Base-by-base conservation (phyloP, 441 rosid genomes). In the Adansonia grandidieri region DNA sequence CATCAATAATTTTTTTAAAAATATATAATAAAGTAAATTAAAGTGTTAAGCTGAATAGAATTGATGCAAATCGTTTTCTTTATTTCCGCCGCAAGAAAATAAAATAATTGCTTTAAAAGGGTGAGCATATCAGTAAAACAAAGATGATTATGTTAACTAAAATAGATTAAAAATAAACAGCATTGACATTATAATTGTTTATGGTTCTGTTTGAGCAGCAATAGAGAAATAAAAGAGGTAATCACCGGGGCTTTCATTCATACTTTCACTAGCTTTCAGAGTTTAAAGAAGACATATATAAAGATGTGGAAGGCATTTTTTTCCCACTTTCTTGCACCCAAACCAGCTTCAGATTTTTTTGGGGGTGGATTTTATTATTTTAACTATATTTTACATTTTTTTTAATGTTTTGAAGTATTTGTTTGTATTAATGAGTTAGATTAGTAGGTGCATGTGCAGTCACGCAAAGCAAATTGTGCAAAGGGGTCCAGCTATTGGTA, bases 11-110 rank as follows among this genome's bases (percentile, higher is more conserved):
- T 37, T 37, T 4, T 4, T 4, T 0, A 37, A 37, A 37, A 37
- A 37, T 0, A 5, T 4, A 37, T 37, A 5, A 37, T 37, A 37
- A 37, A 4, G 6, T 4, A 37, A 37, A 37, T 37, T 37, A 37
- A 37, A 37, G 42, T 37, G 42, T 37, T 37, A 37, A 37, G 42
- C 6, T 37, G 42, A 6, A 37, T 37, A 51, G 78, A 67, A 74
- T 24, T 73, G 74, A 84, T 81, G 82, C 87, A 65, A 60, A 77
- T 22, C 54, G 15, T 24, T 11, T 61, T 85, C 86, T 56, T 85
- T 78, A 75, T 90, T 84, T 88, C 81, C 81, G 81, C 87, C 84
- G 56, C 57, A 85, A 83, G 83, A 47, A 50, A 82, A 75, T 83
- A 77, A 78, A 60, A 32, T 9, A 1, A 51, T 13, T 4, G n/a